phyloP scores from a whole-genome alignment of 2,329 filamentous ascomycete species.

The Knufia fluminis region DNA sequence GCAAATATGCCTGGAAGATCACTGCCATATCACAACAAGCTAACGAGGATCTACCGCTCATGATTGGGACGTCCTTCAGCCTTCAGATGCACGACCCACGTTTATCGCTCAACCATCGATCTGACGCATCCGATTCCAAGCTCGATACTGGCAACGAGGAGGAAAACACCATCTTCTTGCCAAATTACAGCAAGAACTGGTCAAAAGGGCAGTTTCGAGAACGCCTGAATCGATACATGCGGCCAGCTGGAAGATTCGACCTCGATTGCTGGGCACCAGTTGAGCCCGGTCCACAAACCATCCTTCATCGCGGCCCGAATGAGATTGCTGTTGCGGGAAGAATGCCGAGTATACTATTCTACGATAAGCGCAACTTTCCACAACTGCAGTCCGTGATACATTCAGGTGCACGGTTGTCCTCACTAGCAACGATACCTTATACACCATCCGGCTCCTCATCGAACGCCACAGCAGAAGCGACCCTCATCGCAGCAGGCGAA shows the following conservation, averaged over 20 bases:
- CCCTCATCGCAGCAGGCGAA: conserved; percentile 72
- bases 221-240: background rate
- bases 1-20: conserved; percentile 71
- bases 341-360: conserved; percentile 80
- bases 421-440: conserved; percentile 54
- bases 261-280: conserved; percentile 54
- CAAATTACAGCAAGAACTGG: conserved; percentile 11
- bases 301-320: conserved; percentile 66
- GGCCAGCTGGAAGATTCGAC: background rate
- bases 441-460: conserved; percentile 41
- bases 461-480: conserved; percentile 35
- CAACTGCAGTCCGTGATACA: conserved; percentile 68
- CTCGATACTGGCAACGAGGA: conserved; percentile 3
- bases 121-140: background rate
- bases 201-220: too few relatives aligned
- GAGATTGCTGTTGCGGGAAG: conserved; percentile 84
- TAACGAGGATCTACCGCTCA: conserved; percentile 59
- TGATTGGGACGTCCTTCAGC: conserved; percentile 71
- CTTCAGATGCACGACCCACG: conserved; percentile 77
- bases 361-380: conserved; percentile 79
- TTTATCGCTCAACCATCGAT: conserved; percentile 23
- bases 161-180: conserved; percentile 11
- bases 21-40: conserved; percentile 66
- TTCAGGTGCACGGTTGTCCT: conserved; percentile 67
- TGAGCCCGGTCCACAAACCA: conserved; percentile 71